These are phyloP conservation scores for Dalbergia cultrata DNA, from an alignment of 306 rosid genomes.

Conservation along the genomic window DNA sequence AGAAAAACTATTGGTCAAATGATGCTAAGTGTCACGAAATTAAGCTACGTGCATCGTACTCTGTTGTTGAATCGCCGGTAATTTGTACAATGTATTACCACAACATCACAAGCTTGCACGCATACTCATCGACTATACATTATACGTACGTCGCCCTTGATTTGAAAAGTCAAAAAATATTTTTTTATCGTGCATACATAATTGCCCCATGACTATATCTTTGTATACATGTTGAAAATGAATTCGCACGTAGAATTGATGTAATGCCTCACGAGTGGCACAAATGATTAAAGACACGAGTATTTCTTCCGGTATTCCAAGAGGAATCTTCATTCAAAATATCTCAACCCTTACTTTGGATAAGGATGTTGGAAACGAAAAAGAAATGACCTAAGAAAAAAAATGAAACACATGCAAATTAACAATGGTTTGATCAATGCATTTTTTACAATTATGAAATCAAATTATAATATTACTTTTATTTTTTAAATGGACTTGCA, in stretches of 20 bases:
- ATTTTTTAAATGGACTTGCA: too few relatives aligned
- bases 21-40: slow-evolving; percentile 3
- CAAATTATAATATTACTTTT: too few relatives aligned
- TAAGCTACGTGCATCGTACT: background rate
- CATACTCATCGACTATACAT: background rate
- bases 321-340: too few relatives aligned
- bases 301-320: background rate
- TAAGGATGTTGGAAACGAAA: background rate
- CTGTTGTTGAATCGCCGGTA: background rate
- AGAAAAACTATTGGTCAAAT: slow-evolving; percentile 4
- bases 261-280: too few relatives aligned
- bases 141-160: background rate
- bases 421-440: background rate
- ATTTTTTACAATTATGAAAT: too few relatives aligned
- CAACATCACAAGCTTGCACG: background rate
- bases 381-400: too few relatives aligned
- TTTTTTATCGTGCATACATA: too few relatives aligned
- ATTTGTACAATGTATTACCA: background rate
- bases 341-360: too few relatives aligned
- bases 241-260: background rate
- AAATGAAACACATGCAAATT: background rate
- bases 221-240: background rate
- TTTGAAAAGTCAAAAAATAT: background rate
- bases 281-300: too few relatives aligned
- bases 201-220: background rate